Conservation (phyloP, 2,329 filamentous ascomycete genomes). For the Cryphonectria parasitica region DNA sequence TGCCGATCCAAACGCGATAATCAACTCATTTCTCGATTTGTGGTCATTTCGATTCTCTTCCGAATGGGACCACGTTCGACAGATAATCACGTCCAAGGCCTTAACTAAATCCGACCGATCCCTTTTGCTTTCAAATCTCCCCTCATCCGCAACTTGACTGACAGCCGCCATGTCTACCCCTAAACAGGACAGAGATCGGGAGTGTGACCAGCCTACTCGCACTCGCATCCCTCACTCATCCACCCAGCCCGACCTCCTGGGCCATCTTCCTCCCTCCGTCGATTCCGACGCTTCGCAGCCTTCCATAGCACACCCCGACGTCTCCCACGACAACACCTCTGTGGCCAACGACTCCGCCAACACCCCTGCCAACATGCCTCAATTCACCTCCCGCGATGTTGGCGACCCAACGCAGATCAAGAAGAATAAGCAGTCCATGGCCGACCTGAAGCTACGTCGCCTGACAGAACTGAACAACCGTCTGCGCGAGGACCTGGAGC, state of each 20-base stretch:
- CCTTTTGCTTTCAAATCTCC: constrained; percentile 12
- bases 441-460: constrained; percentile 93
- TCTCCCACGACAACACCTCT: constrained; percentile 37
- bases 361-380: constrained; percentile 56
- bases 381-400: constrained; percentile 69
- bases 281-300: constrained; percentile 24
- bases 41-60: not conserved
- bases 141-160: constrained; percentile 16
- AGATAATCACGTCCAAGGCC: not conserved
- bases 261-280: constrained; percentile 21
- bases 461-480: constrained; percentile 97
- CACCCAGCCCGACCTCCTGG: constrained; percentile 23
- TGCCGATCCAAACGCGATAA: constrained; percentile 8
- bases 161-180: constrained; percentile 24
- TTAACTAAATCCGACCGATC: constrained; percentile 6
- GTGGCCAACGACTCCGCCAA: constrained; percentile 32
- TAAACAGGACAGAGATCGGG: constrained; percentile 24
- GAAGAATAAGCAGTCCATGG: constrained; percentile 99
- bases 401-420: constrained; percentile 70
- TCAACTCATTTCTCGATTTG: not conserved
- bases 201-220: constrained; percentile 16
- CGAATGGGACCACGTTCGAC: not conserved
- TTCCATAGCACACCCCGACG: constrained; percentile 29
- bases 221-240: constrained; percentile 21
- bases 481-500: constrained; percentile 91